Percentiles rank a stretch among this genome's conserved stretches.
Conservation (phyloP, 805 yeast genomes). For the Yamadazyma akitaensis region DNA sequence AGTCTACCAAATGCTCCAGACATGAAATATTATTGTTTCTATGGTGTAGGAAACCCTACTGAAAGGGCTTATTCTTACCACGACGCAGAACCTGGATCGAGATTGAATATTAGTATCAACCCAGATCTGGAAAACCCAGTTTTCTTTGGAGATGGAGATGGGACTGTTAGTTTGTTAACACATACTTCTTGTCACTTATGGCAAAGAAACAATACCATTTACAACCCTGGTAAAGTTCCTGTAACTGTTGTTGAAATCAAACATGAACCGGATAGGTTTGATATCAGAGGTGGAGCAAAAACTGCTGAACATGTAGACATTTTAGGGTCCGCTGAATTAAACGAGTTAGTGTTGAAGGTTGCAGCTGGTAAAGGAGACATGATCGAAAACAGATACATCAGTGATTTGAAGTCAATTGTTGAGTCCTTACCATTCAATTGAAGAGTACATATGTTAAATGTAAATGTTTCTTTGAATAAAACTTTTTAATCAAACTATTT, state of each 20-base stretch:
- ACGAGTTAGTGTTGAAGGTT: constrained; percentile 77
- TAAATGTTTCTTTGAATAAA: too few species aligned
- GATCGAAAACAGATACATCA: constrained; percentile 57
- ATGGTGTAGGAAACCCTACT: constrained; percentile 96
- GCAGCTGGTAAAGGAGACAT: constrained; percentile 77
- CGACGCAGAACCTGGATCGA: constrained; percentile 52
- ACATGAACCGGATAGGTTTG: constrained; percentile 92
- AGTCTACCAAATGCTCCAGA: constrained; percentile 92
- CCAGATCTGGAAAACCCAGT: constrained; percentile 63
- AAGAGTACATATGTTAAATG: background rate
- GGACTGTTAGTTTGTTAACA: constrained; percentile 84
- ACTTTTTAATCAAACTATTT: too few species aligned
- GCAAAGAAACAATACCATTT: constrained; percentile 62
- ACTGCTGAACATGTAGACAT: constrained; percentile 98
- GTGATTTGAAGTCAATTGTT: constrained; percentile 66
- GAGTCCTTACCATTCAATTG: background rate
- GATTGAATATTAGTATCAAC: constrained; percentile 69
- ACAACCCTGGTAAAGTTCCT: constrained; percentile 71
- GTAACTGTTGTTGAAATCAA: constrained; percentile 86
- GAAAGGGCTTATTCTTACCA: constrained; percentile 88
- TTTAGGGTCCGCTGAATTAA: constrained; percentile 86
- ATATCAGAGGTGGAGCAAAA: constrained; percentile 94
- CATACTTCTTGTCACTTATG: constrained; percentile 91
- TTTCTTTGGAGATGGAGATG: constrained; percentile 88
- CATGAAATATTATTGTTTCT: constrained; percentile 82